Base-by-base conservation (phyloP, 2,329 filamentous ascomycete species). In the Colletotrichum tabaci region DNA sequence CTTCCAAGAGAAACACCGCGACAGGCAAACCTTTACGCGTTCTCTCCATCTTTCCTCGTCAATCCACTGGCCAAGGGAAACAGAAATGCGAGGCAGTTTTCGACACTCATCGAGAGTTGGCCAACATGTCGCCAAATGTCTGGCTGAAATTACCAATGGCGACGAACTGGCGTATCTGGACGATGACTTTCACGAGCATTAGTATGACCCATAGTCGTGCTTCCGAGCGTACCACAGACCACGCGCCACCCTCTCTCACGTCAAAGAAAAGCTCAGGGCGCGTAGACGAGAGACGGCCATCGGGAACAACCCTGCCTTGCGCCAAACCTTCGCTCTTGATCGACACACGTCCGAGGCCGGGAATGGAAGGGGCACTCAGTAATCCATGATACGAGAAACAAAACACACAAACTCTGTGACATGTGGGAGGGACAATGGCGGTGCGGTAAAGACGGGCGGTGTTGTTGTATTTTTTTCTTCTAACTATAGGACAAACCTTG, bases 371-470 rank as follows among this genome's bases (percentile, higher is more conserved):
- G 38, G 35, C 38, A 26, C 26, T 44, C 44, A 23, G 46, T 23
- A 18, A 57, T 18, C 62, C 42, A 60, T 38, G 21, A 44, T 50
- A 52, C 56, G 63, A 52, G 21, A 55, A 15, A 46, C 47, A 35
- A 35, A 35, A 35, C 30, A 35, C 42, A 15, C 18, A 67, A 71
- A 69, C 67, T 49, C 64, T 67, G 50, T 46, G n/a, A n/a, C 68
- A 68, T 68, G 38, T 58, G 65, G 62, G 68, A 71, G 65, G 21
- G 12, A 18, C 21, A 23, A 46, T 52, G 46, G 26, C 6, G 58
- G 67, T 18, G 53, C 65, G 53, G 65, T 71, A 71, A 68, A 30
- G 69, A 71, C 69, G 49, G 67, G 23, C 53, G 67, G 47, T 53
- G 58, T 68, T 66, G 30, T 35, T 35, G 30, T 35, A 35, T 9